phyloP scores from a whole-genome alignment of 202 grass and related monocot genomes.

The Panicum hallii region DNA sequence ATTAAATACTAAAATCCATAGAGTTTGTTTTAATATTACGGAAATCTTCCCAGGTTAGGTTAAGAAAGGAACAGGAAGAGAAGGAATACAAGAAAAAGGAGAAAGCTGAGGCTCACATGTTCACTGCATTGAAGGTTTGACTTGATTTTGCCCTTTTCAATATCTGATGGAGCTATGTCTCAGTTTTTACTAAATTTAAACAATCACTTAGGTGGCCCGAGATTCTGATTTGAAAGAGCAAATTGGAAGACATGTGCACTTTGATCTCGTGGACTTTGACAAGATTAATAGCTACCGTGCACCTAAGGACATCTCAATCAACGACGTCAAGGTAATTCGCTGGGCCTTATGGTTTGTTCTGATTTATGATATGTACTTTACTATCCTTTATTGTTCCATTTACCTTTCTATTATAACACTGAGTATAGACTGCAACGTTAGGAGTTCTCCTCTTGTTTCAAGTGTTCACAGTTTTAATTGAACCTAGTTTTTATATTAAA shows the following conservation, averaged over 20 bases:
- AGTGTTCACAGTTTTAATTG: background rate
- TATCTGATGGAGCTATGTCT: constrained; percentile 38
- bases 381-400: background rate
- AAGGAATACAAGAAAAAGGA: constrained; percentile 77
- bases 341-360: constrained; percentile 30
- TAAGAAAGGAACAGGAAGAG: constrained; percentile 78
- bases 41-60: constrained; percentile 55
- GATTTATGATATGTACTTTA: background rate
- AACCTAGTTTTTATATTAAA: background rate
- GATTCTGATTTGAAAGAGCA: constrained; percentile 66
- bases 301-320: constrained; percentile 58
- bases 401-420: background rate
- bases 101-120: constrained; percentile 88
- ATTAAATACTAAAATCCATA: constrained; percentile 4
- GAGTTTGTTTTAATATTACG: constrained; percentile 30
- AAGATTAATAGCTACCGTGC: constrained; percentile 63
- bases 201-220: constrained; percentile 54
- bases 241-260: constrained; percentile 63
- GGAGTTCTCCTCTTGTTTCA: background rate
- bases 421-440: background rate
- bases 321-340: constrained; percentile 58
- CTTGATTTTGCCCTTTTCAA: constrained; percentile 1
- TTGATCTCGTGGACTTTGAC: constrained; percentile 78
- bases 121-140: constrained; percentile 70
- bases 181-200: constrained; percentile 26